Evolutionary conservation across 331 rosid genomes (phyloP).

Genomic region (Malus hybrid): DNA sequence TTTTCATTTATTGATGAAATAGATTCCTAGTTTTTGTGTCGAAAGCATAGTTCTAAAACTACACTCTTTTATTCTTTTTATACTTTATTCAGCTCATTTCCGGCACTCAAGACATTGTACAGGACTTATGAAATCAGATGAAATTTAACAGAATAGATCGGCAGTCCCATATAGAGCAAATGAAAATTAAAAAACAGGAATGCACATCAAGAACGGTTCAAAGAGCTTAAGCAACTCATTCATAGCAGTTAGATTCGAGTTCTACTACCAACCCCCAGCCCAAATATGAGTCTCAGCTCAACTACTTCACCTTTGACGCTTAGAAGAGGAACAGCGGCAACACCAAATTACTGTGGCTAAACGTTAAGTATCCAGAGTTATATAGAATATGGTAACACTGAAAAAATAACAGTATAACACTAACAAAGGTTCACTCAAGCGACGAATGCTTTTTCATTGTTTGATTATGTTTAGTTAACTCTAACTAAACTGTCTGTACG

Average conservation of each 20-base stretch:
- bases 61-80: not conserved
- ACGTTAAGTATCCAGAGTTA: not conserved
- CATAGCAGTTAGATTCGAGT: not conserved
- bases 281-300: not conserved
- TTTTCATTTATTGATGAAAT: not conserved
- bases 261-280: not conserved
- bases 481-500: no score
- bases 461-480: not conserved
- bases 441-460: not conserved
- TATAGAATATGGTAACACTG: not conserved
- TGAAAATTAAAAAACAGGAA: not conserved
- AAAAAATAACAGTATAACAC: not conserved
- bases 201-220: not conserved
- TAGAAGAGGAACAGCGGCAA: not conserved
- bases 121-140: not conserved
- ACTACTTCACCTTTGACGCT: not conserved
- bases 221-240: not conserved
- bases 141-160: not conserved
- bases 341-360: not conserved
- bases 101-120: not conserved
- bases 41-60: not conserved
- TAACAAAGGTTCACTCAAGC: not conserved
- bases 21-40: not conserved
- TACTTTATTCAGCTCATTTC: not conserved
- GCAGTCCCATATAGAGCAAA: not conserved